These are phyloP conservation scores for Aegilops speltoides DNA, from an alignment of 176 grass and related monocot genomes.

Conservation along the genomic window DNA sequence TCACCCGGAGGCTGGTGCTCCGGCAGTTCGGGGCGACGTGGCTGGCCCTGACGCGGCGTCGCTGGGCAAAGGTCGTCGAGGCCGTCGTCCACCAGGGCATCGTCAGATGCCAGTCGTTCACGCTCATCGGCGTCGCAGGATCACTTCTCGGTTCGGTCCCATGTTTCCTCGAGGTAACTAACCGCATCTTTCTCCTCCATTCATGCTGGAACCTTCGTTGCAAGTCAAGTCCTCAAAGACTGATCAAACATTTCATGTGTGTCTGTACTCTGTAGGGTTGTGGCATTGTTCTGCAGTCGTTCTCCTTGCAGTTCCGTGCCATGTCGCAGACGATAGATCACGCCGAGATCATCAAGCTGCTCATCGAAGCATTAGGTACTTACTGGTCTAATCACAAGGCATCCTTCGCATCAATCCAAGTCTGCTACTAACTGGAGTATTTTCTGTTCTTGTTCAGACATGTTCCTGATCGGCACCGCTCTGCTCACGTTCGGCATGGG, in stretches of 20 bases:
- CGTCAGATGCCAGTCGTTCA: slow-evolving; percentile 59
- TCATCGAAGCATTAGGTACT: slow-evolving; percentile 68
- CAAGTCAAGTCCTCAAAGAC: neutral
- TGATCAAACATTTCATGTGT: neutral
- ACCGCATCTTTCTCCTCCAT: neutral
- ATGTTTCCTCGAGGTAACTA: slow-evolving; percentile 72
- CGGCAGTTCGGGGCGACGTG: neutral
- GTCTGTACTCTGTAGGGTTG: slow-evolving; percentile 55
- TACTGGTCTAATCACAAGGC: neutral
- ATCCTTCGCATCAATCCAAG: neutral
- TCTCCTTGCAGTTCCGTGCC: slow-evolving; percentile 45
- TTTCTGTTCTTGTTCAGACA: slow-evolving; percentile 30
- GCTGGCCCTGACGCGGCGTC: neutral
- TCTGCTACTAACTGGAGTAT: too few relatives aligned
- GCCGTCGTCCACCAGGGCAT: slow-evolving; percentile 55
- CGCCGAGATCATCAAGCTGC: slow-evolving; percentile 52
- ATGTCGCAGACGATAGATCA: neutral
- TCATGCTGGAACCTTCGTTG: neutral
- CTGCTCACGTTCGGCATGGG: slow-evolving; percentile 88
- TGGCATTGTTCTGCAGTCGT: slow-evolving; percentile 56
- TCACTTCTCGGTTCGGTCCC: slow-evolving; percentile 79
- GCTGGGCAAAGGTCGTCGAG: slow-evolving; percentile 44
- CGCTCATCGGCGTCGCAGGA: slow-evolving; percentile 74
- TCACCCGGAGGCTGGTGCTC: slow-evolving; percentile 32
- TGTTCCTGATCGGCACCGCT: slow-evolving; percentile 88